These are phyloP conservation scores for Metschnikowia hibisci DNA, from an alignment of 805 yeast species.

Conservation along the genomic window DNA sequence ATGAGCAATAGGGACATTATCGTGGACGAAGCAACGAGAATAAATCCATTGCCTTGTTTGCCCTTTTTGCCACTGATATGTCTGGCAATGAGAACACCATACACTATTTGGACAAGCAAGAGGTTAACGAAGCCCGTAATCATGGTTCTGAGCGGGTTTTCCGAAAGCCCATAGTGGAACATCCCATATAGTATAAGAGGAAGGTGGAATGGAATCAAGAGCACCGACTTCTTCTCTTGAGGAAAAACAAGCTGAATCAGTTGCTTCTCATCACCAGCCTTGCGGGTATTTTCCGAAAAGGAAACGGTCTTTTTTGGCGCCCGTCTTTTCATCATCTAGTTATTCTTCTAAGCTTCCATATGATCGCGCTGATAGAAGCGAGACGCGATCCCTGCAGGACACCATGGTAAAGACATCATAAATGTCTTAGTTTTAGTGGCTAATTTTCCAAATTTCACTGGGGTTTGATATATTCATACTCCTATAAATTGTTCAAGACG, in stretches of 20 bases:
- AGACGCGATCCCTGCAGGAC: neutral
- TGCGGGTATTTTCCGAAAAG: slow-evolving; percentile 10
- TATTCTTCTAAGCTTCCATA: no score
- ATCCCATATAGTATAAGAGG: slow-evolving; percentile 25
- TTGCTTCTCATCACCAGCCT: slow-evolving; percentile 2
- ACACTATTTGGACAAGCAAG: slow-evolving; percentile 22
- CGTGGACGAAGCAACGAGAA: slow-evolving; percentile 11
- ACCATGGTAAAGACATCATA: no score
- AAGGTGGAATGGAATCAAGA: slow-evolving; percentile 30
- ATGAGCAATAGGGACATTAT: slow-evolving; percentile 34
- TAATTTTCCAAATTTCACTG: no score
- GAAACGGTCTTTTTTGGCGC: slow-evolving; percentile 15
- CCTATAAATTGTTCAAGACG: slow-evolving; percentile 26
- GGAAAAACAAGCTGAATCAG: slow-evolving; percentile 8
- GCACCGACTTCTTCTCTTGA: slow-evolving; percentile 6
- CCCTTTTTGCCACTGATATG: neutral
- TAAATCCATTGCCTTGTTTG: slow-evolving; percentile 8
- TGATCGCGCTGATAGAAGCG: slow-evolving; percentile 2
- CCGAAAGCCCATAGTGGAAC: slow-evolving; percentile 30
- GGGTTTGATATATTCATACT: no score
- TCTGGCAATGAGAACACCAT: slow-evolving; percentile 14
- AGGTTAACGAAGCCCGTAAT: slow-evolving; percentile 25
- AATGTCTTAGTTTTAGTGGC: no score
- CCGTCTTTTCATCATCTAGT: slow-evolving; percentile 9
- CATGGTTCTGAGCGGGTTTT: slow-evolving; percentile 22